These are phyloP conservation scores for Stachybotrys chlorohalonatus DNA, from an alignment of 2,329 filamentous ascomycete genomes.

Conservation along the genomic window DNA sequence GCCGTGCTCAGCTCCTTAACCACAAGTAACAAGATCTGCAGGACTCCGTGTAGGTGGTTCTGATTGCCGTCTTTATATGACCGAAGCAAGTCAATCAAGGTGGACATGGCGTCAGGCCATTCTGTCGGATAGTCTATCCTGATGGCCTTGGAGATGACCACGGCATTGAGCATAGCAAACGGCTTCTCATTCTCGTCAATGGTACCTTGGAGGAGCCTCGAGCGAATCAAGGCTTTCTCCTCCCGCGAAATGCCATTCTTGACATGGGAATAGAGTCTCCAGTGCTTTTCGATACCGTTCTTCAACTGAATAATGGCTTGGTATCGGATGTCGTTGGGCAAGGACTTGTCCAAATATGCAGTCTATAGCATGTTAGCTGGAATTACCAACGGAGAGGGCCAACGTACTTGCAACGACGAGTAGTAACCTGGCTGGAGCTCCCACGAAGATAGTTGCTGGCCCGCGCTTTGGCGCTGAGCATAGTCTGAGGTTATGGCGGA, in stretches of 20 bases:
- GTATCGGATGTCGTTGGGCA: slow-evolving; percentile 73
- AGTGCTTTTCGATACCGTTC: slow-evolving; percentile 92
- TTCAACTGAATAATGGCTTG: slow-evolving; percentile 91
- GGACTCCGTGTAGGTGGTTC: slow-evolving; percentile 58
- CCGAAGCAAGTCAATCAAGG: slow-evolving; percentile 57
- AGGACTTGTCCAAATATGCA: slow-evolving; percentile 69
- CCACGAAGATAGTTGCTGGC: slow-evolving; percentile 65
- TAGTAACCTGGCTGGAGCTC: slow-evolving; percentile 59
- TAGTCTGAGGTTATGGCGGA: slow-evolving; percentile 55
- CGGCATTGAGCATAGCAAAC: slow-evolving; percentile 78
- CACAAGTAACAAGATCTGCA: slow-evolving; percentile 73
- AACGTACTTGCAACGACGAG: slow-evolving; percentile 54
- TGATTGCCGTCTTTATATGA: slow-evolving; percentile 41
- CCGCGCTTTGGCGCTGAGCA: slow-evolving; percentile 55
- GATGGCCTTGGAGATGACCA: slow-evolving; percentile 80
- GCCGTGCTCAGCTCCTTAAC: slow-evolving; percentile 86
- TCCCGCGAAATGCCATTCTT: slow-evolving; percentile 61
- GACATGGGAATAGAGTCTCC: slow-evolving; percentile 54
- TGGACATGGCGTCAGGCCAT: slow-evolving; percentile 60
- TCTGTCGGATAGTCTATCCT: slow-evolving; percentile 82
- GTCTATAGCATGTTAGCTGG: slow-evolving; percentile 37
- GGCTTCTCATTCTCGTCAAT: slow-evolving; percentile 66
- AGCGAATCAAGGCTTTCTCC: slow-evolving; percentile 70
- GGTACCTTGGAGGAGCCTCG: slow-evolving; percentile 65
- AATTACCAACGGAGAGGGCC: not conserved